Conservation (phyloP, 2,329 filamentous ascomycete genomes). For the Aureobasidium sp. region DNA sequence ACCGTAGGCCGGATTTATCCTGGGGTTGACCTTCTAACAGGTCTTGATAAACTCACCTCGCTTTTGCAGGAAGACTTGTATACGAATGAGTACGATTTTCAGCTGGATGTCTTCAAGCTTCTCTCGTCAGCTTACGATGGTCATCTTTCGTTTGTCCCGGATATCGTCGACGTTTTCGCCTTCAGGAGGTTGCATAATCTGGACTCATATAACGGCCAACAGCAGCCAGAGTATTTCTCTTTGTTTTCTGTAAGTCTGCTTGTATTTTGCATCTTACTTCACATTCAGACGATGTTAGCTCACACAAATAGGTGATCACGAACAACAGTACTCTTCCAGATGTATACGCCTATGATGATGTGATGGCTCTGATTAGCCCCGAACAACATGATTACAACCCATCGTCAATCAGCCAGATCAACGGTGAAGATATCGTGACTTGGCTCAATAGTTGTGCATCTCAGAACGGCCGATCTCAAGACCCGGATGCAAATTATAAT, state of each 20-base stretch:
- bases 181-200: conserved; percentile 23
- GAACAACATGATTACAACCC: conserved; percentile 24
- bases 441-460: conserved; percentile 31
- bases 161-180: conserved; percentile 33
- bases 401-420: conserved; percentile 33
- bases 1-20: conserved; percentile 29
- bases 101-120: conserved; percentile 31
- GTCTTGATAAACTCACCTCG: conserved; percentile 31
- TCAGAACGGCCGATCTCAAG: conserved; percentile 30
- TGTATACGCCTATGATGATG: conserved; percentile 31
- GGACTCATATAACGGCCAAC: background rate
- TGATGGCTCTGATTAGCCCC: conserved; percentile 15
- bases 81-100: conserved; percentile 36
- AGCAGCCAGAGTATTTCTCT: background rate
- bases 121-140: conserved; percentile 35
- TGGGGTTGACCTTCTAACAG: conserved; percentile 33
- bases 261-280: background rate
- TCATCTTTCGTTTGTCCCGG: conserved; percentile 34
- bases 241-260: background rate
- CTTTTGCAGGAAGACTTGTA: conserved; percentile 28
- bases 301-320: conserved; percentile 25
- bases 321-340: conserved; percentile 33
- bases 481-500: conserved; percentile 38
- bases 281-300: too few species aligned
- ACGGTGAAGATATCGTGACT: conserved; percentile 29